phyloP scores from a whole-genome alignment of 768 basidiomycete species.

The Boletus sp. region DNA sequence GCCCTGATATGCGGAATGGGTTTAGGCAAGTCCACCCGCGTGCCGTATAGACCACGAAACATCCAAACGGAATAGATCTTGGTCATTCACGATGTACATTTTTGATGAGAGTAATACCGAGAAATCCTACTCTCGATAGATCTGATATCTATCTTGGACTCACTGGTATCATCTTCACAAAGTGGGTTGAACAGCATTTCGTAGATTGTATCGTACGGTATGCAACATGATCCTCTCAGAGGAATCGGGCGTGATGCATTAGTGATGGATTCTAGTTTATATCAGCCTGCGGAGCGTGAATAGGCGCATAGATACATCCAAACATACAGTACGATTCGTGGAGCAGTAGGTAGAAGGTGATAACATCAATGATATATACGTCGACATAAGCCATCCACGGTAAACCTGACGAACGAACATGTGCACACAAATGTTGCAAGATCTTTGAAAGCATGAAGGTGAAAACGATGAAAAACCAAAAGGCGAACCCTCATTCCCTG shows the following conservation, averaged over 20 bases:
- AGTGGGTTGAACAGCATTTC: neutral
- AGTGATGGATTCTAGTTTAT: neutral
- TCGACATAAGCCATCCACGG: neutral
- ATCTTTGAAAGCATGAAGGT: conserved; percentile 9
- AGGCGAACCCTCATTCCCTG: neutral
- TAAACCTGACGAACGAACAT: conserved; percentile 15
- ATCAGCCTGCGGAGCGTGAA: neutral
- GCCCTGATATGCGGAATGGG: neutral
- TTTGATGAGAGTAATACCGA: neutral
- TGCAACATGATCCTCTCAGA: neutral
- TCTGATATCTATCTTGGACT: neutral
- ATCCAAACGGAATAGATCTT: neutral
- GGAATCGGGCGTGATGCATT: neutral
- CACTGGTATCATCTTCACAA: neutral
- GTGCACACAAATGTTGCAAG: neutral
- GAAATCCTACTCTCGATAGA: neutral
- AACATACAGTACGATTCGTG: neutral
- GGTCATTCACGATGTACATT: neutral
- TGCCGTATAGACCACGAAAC: neutral
- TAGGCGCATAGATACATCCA: neutral
- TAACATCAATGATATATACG: neutral
- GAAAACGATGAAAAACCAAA: neutral
- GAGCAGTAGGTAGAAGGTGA: neutral
- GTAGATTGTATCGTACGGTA: neutral
- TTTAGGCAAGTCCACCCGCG: neutral